Evolutionary conservation across 1,284 basidiomycete genomes (phyloP).

Genomic region (Trichosporon ovoides): DNA sequence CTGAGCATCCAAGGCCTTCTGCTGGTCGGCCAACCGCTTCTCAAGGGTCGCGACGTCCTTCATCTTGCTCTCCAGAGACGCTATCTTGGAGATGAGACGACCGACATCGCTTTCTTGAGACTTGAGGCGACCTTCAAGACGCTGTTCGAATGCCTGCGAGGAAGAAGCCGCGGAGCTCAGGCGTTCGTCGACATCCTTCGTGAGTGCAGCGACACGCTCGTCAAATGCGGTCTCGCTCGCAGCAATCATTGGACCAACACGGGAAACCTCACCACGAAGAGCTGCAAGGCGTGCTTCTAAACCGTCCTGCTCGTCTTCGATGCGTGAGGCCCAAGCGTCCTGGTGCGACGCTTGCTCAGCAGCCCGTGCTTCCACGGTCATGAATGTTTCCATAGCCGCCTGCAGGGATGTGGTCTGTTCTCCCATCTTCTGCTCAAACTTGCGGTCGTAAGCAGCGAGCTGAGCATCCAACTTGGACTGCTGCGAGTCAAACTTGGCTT

Average conservation of each 20-base stretch:
- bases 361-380: neutral
- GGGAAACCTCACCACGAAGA: neutral
- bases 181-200: neutral
- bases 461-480: neutral
- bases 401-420: neutral
- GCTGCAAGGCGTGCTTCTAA: neutral
- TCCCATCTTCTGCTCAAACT: neutral
- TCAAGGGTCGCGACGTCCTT: neutral
- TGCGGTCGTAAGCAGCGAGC: constrained; percentile 1
- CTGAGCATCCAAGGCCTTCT: neutral
- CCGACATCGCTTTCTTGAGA: constrained; percentile 1
- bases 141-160: neutral
- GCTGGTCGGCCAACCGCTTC: neutral
- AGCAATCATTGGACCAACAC: constrained; percentile 2
- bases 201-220: neutral
- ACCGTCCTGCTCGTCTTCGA: constrained; percentile 1
- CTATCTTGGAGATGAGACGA: neutral
- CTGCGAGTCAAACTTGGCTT: constrained; percentile 1
- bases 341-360: constrained; percentile 3
- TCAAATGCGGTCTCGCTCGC: neutral
- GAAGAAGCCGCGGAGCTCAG: neutral
- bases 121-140: neutral
- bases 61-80: neutral
- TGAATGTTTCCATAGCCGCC: constrained; percentile 4
- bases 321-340: constrained; percentile 5